Conservation (phyloP, 164 flowering plant genomes). For the Malania oleifera region DNA sequence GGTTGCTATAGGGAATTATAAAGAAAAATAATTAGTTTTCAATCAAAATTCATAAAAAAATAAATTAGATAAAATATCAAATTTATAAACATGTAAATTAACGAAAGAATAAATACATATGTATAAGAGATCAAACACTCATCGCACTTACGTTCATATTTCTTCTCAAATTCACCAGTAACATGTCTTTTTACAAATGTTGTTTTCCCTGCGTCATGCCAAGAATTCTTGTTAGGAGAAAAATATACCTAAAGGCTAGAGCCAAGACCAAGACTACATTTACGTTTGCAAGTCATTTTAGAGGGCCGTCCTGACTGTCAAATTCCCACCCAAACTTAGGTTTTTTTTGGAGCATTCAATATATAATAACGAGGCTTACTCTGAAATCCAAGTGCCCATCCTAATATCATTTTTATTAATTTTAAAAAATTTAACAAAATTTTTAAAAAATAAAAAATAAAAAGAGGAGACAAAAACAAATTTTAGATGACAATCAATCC, state of each 20-base stretch:
- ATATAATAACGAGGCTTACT: too few species aligned
- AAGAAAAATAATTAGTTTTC: background rate
- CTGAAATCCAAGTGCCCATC: too few species aligned
- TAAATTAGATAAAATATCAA: too few species aligned
- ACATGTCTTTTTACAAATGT: conserved; percentile 22
- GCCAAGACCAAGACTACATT: background rate
- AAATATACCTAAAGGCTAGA: background rate
- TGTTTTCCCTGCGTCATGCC: conserved; percentile 12
- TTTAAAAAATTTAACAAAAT: too few species aligned
- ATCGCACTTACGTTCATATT: conserved; percentile 17
- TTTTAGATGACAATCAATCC: too few species aligned
- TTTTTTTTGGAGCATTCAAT: too few species aligned
- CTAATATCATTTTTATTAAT: too few species aligned
- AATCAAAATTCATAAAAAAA: background rate
- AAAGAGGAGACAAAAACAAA: too few species aligned
- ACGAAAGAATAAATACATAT: too few species aligned
- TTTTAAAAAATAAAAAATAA: too few species aligned
- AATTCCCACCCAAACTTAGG: too few species aligned
- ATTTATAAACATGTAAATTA: too few species aligned
- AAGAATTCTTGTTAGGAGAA: background rate
- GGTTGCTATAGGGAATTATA: conserved; percentile 4
- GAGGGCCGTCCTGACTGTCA: background rate
- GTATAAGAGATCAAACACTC: background rate
- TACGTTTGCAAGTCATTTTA: background rate
- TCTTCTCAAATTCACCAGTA: conserved; percentile 24